Base-by-base conservation (phyloP, 139 green algal species). In the Ulvella scutata region DNA sequence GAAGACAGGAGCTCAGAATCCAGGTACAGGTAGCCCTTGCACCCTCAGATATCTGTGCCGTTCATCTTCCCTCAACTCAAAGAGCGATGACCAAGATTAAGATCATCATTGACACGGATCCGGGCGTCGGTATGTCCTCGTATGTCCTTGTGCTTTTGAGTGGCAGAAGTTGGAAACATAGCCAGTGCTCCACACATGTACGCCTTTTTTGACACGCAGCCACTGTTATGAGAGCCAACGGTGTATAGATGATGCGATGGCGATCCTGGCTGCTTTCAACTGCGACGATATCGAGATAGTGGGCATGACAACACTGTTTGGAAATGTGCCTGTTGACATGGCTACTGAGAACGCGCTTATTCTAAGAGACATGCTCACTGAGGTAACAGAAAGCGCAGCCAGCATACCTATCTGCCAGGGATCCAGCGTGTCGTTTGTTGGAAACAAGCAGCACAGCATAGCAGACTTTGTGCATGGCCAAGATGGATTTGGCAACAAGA, bases 391-490 rank as follows among this genome's bases (percentile, higher is more conserved):
- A 9, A 29, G 33, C 33, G 51, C 51, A 67, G 33, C n/a, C 51
- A 34, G n/a, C 9, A 23, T 92, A 13, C 79, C 82, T 3, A 86
- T 94, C 3, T 80, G 77, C 3, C 77, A 88, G 43, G 89, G 89
- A 2, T 73, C 82, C 3, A 34, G 43, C 4, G 76, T 43, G 3
- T 82, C 79, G 2, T 61, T 92, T 7, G 75, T 67, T 3, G 90
- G 88, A 1, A 74, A 78, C 2, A 79, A 84, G 10, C 89, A 94
- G 77, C 74, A 83, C 28, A 76, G 84, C 21, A 85, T 94, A 6
- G 90, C 92, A n/a, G 87, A 93, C 79, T 96, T 96, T 83, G 90
- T 97, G 61, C 92, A 97, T 62, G 92, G 92, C 7, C 73, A 72
- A 23, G 92, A 97, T 72, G 92, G 92, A 26, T 87, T 97, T 62